Evolutionary conservation across 768 basidiomycete species (phyloP).

Genomic region (Agrocybe pediades): DNA sequence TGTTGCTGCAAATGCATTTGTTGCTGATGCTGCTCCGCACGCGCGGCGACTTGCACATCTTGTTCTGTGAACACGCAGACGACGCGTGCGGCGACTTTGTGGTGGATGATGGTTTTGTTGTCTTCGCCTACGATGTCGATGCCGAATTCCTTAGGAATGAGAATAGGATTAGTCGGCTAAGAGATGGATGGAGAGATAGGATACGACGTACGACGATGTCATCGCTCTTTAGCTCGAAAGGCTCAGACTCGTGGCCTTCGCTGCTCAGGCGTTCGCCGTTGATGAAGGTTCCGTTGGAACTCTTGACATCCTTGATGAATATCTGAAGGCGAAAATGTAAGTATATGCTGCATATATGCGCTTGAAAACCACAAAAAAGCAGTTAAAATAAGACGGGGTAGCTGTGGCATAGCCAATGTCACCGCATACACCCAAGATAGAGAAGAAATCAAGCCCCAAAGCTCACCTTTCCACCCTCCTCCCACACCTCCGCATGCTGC

Average conservation of each 20-base stretch:
- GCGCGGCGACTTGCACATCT: constrained; percentile 76
- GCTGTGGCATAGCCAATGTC: constrained; percentile 1
- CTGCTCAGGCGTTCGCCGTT: constrained; percentile 90
- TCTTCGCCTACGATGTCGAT: constrained; percentile 99
- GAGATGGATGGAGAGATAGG: constrained; percentile 10
- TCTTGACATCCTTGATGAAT: constrained; percentile 94
- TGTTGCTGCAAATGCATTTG: constrained; percentile 17
- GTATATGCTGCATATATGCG: background rate
- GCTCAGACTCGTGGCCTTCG: constrained; percentile 90
- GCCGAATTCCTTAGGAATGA: constrained; percentile 81
- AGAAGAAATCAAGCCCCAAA: constrained; percentile 1
- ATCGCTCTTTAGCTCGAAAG: constrained; percentile 91
- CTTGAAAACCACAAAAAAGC: background rate
- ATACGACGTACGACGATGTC: constrained; percentile 82
- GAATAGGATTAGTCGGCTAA: constrained; percentile 6
- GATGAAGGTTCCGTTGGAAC: constrained; percentile 97
- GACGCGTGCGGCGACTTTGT: constrained; percentile 96
- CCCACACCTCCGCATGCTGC: constrained; percentile 99
- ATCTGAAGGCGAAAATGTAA: background rate
- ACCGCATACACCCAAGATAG: background rate
- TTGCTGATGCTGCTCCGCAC: constrained; percentile 67
- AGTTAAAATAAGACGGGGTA: background rate
- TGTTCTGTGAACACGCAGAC: constrained; percentile 86
- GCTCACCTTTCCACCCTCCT: constrained; percentile 81
- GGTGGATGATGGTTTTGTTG: constrained; percentile 96